Percentiles rank a stretch among this genome's conserved stretches.
Evolutionary conservation across 2,329 filamentous ascomycete species (phyloP).

Genomic region (Talaromyces marneffei): DNA sequence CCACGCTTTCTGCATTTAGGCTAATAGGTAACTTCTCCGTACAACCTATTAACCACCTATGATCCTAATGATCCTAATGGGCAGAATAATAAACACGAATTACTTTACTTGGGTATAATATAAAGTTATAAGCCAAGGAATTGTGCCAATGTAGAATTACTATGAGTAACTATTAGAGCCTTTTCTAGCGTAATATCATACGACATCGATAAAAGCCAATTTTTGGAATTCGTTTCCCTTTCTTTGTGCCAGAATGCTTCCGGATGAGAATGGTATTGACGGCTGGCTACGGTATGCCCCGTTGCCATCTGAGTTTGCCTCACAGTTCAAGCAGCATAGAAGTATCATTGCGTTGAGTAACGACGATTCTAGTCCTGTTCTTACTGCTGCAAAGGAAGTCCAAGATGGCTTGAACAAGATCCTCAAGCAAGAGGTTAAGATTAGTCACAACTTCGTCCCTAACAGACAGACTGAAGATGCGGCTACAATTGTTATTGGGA

Average conservation of each 20-base stretch:
- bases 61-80: too few species aligned
- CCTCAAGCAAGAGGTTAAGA: slow-evolving; percentile 44
- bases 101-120: not conserved
- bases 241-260: not conserved
- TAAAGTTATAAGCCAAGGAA: not conserved
- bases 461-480: slow-evolving; percentile 15
- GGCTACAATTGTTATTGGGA: slow-evolving; percentile 27
- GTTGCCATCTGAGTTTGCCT: slow-evolving; percentile 37
- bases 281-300: slow-evolving; percentile 62
- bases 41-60: too few species aligned
- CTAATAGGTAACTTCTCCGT: not conserved
- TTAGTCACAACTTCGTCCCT: slow-evolving; percentile 21
- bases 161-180: not conserved
- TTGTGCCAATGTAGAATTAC: not conserved
- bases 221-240: not conserved
- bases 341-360: slow-evolving; percentile 51
- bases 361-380: slow-evolving; percentile 51
- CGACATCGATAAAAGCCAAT: not conserved
- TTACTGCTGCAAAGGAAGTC: slow-evolving; percentile 55
- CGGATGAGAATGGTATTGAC: slow-evolving; percentile 52
- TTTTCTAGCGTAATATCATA: not conserved
- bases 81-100: too few species aligned
- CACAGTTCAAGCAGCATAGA: slow-evolving; percentile 41
- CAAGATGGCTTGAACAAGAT: slow-evolving; percentile 54
- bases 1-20: not conserved